Percentiles rank a stretch among this genome's conserved stretches.
Evolutionary conservation across 768 basidiomycete species (phyloP).

Genomic region (Tylopilus balloui): DNA sequence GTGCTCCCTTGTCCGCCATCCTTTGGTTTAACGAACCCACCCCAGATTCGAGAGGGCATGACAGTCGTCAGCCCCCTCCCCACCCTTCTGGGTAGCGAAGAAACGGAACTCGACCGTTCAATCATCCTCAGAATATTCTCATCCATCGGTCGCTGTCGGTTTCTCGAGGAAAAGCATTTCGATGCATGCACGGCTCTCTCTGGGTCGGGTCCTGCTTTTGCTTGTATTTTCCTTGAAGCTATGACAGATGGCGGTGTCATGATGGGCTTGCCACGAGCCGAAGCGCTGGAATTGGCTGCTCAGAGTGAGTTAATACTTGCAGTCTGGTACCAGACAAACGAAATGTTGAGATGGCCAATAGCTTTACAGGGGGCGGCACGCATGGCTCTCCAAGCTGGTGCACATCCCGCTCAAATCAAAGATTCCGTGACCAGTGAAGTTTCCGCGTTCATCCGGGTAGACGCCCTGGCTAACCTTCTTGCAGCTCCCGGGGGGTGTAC

Average conservation of each 20-base stretch:
- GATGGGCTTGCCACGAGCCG: conserved; percentile 96
- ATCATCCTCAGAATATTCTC: conserved; percentile 94
- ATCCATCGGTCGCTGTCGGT: conserved; percentile 92
- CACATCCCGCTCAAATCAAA: conserved; percentile 94
- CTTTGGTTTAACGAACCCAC: not conserved
- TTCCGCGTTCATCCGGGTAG: not conserved
- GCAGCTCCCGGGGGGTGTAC: conserved; percentile 97
- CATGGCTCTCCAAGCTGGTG: conserved; percentile 86
- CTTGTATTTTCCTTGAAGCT: conserved; percentile 93
- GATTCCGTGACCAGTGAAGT: conserved; percentile 92
- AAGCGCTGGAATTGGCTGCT: conserved; percentile 91
- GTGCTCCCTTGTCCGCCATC: conserved; percentile 14
- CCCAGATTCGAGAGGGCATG: conserved; percentile 97
- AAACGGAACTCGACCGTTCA: conserved; percentile 54
- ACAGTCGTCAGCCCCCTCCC: conserved; percentile 82
- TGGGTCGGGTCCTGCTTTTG: conserved; percentile 96
- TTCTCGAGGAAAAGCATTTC: conserved; percentile 97
- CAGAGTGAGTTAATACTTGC: conserved; percentile 61
- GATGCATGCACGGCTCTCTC: conserved; percentile 97
- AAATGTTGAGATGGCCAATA: conserved; percentile 29
- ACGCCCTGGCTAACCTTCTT: not conserved
- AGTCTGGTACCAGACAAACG: not conserved
- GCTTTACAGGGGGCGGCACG: conserved; percentile 95
- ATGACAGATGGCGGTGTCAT: conserved; percentile 99
- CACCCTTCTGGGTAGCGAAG: conserved; percentile 34